phyloP scores from a whole-genome alignment of 345 rosid genomes.

The Boechera divaricarpa region DNA sequence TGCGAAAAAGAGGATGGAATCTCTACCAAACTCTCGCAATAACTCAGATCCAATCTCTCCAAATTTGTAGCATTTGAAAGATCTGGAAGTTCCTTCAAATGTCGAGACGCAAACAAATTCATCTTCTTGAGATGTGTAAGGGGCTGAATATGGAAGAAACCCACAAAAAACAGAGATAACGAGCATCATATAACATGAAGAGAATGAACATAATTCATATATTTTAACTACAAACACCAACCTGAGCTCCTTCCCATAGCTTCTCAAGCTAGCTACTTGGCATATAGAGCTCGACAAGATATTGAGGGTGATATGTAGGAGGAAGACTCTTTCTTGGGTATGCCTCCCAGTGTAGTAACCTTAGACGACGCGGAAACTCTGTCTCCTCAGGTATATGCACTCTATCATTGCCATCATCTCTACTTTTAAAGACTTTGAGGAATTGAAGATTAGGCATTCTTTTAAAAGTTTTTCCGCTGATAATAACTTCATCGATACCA shows the following conservation, averaged over 20 bases:
- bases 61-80: too few relatives aligned
- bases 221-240: neutral
- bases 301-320: neutral
- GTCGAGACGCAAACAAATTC: too few relatives aligned
- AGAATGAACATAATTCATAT: neutral
- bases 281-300: constrained; percentile 32
- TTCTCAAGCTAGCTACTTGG: constrained; percentile 26
- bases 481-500: neutral
- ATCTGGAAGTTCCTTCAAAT: too few relatives aligned
- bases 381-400: neutral
- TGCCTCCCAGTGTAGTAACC: constrained; percentile 33
- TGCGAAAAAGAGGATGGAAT: too few relatives aligned
- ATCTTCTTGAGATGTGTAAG: neutral
- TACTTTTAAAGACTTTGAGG: constrained; percentile 16
- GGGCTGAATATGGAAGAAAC: constrained; percentile 10
- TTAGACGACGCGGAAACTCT: constrained; percentile 7
- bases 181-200: neutral
- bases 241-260: constrained; percentile 43
- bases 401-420: neutral
- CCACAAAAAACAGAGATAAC: neutral
- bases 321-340: constrained; percentile 40
- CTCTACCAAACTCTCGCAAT: too few relatives aligned
- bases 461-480: neutral
- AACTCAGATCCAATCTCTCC: too few relatives aligned
- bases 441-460: constrained; percentile 41